Percentiles rank a stretch among this genome's conserved stretches.
These are phyloP conservation scores for Erythrophleum fordii DNA, from an alignment of 306 rosid genomes.

Conservation along the genomic window DNA sequence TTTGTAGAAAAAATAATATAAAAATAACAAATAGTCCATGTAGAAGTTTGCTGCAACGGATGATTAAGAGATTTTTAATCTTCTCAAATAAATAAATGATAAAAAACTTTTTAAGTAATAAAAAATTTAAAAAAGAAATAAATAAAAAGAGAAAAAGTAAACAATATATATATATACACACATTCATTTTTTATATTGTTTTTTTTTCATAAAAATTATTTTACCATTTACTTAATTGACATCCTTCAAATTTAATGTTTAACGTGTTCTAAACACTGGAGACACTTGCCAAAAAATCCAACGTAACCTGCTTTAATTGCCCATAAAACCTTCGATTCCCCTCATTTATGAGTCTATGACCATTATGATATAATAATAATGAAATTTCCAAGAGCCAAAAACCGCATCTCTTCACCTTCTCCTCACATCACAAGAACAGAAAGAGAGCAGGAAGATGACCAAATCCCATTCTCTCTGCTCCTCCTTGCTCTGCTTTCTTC, in stretches of 20 bases:
- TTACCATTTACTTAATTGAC: too few relatives aligned
- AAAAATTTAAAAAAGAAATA: too few relatives aligned
- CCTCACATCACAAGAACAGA: background rate
- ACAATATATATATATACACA: too few relatives aligned
- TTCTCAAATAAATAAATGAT: too few relatives aligned
- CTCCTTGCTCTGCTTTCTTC: background rate
- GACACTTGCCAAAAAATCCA: background rate
- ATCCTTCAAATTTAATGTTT: too few relatives aligned
- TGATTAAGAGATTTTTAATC: too few relatives aligned
- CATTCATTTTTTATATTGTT: too few relatives aligned
- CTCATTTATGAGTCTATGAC: slow-evolving; percentile 6
- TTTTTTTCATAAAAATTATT: too few relatives aligned
- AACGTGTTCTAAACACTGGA: background rate
- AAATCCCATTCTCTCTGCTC: background rate
- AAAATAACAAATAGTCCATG: too few relatives aligned
- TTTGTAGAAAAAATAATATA: too few relatives aligned
- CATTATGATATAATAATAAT: background rate
- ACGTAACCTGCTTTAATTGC: background rate
- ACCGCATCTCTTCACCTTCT: background rate
- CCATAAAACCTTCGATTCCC: background rate
- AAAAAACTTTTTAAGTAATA: too few relatives aligned
- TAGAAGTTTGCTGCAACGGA: background rate
- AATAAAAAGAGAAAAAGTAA: too few relatives aligned
- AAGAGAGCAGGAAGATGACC: slow-evolving; percentile 4
- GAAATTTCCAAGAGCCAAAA: background rate